Evolutionary conservation across 2,329 filamentous ascomycete genomes (phyloP).

Genomic region (Paecilomyces sp.): DNA sequence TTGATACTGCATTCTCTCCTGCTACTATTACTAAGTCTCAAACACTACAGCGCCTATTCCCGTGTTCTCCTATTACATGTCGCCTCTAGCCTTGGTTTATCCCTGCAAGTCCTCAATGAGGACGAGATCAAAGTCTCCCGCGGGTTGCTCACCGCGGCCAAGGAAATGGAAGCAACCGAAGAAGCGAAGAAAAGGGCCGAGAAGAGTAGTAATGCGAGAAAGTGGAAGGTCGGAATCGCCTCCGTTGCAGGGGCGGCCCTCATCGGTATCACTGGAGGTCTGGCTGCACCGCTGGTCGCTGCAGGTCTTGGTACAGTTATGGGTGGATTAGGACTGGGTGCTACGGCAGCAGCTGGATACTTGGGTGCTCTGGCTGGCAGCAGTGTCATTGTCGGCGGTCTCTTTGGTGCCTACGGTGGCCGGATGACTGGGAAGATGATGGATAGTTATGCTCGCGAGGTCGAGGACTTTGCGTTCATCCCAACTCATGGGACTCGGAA

Average conservation of each 20-base stretch:
- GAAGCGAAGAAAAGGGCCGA: constrained; percentile 68
- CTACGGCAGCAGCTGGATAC: constrained; percentile 67
- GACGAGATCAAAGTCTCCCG: constrained; percentile 71
- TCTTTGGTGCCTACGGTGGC: constrained; percentile 88
- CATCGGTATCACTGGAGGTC: constrained; percentile 72
- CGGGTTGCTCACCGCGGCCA: constrained; percentile 67
- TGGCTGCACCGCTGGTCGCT: constrained; percentile 69
- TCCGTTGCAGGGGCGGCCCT: constrained; percentile 81
- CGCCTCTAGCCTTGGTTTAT: constrained; percentile 63
- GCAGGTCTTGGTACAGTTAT: constrained; percentile 75
- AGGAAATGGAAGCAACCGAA: constrained; percentile 67
- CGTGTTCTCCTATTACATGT: constrained; percentile 64
- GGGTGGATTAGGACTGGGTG: constrained; percentile 67
- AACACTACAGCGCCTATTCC: constrained; percentile 69
- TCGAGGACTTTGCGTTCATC: constrained; percentile 82
- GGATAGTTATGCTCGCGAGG: constrained; percentile 77
- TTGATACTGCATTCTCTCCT: constrained; percentile 66
- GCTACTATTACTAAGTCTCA: constrained; percentile 65
- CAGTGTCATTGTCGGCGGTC: constrained; percentile 67
- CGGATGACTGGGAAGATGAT: constrained; percentile 80
- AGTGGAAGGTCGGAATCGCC: constrained; percentile 79
- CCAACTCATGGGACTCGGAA: constrained; percentile 55
- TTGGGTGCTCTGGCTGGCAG: constrained; percentile 75
- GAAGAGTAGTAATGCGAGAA: constrained; percentile 56
- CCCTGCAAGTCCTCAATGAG: constrained; percentile 55